These are phyloP conservation scores for Talaromyces sp. DNA, from an alignment of 2,329 filamentous ascomycete species.

Conservation along the genomic window DNA sequence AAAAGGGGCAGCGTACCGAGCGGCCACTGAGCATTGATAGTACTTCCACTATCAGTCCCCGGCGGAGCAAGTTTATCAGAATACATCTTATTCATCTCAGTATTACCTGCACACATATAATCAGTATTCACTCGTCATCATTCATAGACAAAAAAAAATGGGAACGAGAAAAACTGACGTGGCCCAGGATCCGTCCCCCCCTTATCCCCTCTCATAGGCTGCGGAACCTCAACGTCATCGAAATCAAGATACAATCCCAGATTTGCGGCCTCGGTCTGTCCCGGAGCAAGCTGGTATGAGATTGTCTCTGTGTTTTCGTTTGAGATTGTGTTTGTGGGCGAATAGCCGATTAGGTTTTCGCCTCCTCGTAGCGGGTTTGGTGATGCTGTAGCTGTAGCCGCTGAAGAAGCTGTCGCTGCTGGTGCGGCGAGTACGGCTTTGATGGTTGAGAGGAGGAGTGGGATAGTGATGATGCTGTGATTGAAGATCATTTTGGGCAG, in stretches of 20 bases:
- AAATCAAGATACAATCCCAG: slow-evolving; percentile 54
- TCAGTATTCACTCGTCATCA: slow-evolving; percentile 7
- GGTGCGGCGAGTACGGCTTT: slow-evolving; percentile 21
- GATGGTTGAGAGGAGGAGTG: neutral
- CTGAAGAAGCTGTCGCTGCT: slow-evolving; percentile 6
- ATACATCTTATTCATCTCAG: slow-evolving; percentile 50
- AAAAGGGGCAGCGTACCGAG: slow-evolving; percentile 34
- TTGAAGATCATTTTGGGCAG: neutral
- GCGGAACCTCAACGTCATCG: slow-evolving; percentile 46
- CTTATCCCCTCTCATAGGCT: slow-evolving; percentile 50
- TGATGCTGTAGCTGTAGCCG: neutral
- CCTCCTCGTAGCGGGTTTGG: slow-evolving; percentile 27
- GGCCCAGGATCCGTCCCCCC: slow-evolving; percentile 52
- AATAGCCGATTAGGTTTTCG: slow-evolving; percentile 35
- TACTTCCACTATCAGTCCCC: slow-evolving; percentile 43
- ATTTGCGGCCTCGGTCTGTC: slow-evolving; percentile 48
- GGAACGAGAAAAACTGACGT: slow-evolving; percentile 21
- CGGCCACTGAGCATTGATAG: slow-evolving; percentile 49
- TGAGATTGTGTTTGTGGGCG: slow-evolving; percentile 31
- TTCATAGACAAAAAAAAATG: neutral
- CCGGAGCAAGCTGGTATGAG: slow-evolving; percentile 43
- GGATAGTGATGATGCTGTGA: neutral
- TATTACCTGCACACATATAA: slow-evolving; percentile 32
- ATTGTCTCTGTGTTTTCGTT: slow-evolving; percentile 34
- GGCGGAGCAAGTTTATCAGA: slow-evolving; percentile 53